Evolutionary conservation across 768 basidiomycete genomes (phyloP).

Genomic region (Clitopilus hobsonii): DNA sequence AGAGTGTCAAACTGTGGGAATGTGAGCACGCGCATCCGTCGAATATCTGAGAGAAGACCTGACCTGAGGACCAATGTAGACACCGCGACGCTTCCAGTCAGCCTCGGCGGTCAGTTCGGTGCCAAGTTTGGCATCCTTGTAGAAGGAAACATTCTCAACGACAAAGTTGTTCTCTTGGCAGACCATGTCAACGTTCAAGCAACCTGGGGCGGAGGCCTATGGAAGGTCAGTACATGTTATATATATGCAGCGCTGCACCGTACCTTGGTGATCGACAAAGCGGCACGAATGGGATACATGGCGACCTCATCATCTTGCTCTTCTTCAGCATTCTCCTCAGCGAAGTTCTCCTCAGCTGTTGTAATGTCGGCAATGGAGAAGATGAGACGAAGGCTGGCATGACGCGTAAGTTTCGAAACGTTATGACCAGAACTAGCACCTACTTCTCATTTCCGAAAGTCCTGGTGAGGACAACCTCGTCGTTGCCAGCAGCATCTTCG

Average conservation of each 20-base stretch:
- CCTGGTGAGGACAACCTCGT: slow-evolving; percentile 79
- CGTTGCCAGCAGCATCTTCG: slow-evolving; percentile 62
- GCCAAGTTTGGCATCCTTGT: slow-evolving; percentile 65
- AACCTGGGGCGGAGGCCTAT: slow-evolving; percentile 52
- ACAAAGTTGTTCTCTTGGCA: slow-evolving; percentile 77
- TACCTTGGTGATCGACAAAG: slow-evolving; percentile 85
- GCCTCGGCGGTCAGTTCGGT: slow-evolving; percentile 81
- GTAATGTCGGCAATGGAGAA: slow-evolving; percentile 93
- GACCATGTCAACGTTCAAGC: slow-evolving; percentile 74
- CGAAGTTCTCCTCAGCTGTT: slow-evolving; percentile 25
- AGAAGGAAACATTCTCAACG: slow-evolving; percentile 89
- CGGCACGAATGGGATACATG: slow-evolving; percentile 71
- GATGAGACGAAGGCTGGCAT: slow-evolving; percentile 74
- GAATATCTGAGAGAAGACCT: slow-evolving; percentile 6
- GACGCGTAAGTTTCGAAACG: not conserved
- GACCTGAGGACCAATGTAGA: slow-evolving; percentile 91
- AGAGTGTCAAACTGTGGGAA: slow-evolving; percentile 76
- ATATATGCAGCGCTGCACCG: slow-evolving; percentile 1
- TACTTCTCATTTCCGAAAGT: slow-evolving; percentile 90
- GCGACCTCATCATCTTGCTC: slow-evolving; percentile 25
- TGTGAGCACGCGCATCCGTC: not conserved
- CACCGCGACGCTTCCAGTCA: slow-evolving; percentile 88
- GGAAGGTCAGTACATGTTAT: not conserved
- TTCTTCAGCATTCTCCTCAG: slow-evolving; percentile 18
- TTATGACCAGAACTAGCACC: slow-evolving; percentile 23